Conservation (phyloP, 352 stramenopile species). For the Phytophthora uliginosa region DNA sequence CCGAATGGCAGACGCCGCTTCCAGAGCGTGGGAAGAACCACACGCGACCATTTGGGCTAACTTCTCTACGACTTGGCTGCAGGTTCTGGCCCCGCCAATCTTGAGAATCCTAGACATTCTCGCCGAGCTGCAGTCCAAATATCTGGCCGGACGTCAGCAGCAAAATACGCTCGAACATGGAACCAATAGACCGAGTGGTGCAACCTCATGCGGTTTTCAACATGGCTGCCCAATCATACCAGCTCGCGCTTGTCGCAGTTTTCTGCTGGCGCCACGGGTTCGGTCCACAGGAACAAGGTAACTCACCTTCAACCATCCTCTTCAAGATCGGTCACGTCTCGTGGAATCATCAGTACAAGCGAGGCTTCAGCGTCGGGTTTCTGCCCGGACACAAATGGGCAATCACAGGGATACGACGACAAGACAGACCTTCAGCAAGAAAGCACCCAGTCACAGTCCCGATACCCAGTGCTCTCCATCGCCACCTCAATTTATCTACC, state of each 20-base stretch:
- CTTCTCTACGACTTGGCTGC: not conserved
- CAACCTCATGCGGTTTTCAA: not conserved
- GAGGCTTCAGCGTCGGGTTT: not conserved
- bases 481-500: too few relatives aligned
- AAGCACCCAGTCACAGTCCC: too few relatives aligned
- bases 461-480: too few relatives aligned
- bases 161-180: constrained; percentile 1
- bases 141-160: not conserved
- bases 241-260: constrained; percentile 6
- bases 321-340: constrained; percentile 14
- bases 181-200: constrained; percentile 4
- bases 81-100: not conserved
- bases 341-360: constrained; percentile 12
- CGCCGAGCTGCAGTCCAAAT: constrained; percentile 2
- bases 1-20: not conserved
- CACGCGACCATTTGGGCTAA: constrained; percentile 4
- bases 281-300: not conserved
- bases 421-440: too few relatives aligned
- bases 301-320: constrained; percentile 2
- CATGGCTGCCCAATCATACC: constrained; percentile 10
- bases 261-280: constrained; percentile 4
- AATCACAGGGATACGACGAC: too few relatives aligned
- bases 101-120: constrained; percentile 6
- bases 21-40: not conserved
- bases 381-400: too few relatives aligned